Evolutionary conservation across 2,329 filamentous ascomycete species (phyloP).

Genomic region (Polytolypa hystricis): DNA sequence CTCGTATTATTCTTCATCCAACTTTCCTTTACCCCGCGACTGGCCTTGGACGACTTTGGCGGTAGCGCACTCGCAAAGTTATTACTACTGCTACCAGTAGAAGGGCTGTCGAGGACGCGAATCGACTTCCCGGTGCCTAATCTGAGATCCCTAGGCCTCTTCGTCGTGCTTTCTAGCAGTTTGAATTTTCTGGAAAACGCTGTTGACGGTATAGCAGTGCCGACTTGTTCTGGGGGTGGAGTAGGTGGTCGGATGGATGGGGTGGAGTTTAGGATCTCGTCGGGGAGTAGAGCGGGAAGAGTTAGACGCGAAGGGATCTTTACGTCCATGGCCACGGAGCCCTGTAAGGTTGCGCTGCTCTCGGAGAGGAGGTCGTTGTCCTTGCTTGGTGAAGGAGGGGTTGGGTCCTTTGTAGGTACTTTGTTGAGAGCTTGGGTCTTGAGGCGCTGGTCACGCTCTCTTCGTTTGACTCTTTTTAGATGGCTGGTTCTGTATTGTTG

Average conservation of each 20-base stretch:
- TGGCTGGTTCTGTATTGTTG: slow-evolving; percentile 15
- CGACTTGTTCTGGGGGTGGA: slow-evolving; percentile 27
- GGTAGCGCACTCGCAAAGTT: slow-evolving; percentile 30
- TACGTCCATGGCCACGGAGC: slow-evolving; percentile 24
- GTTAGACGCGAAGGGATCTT: slow-evolving; percentile 15
- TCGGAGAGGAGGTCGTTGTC: slow-evolving; percentile 31
- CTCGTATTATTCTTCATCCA: slow-evolving; percentile 29
- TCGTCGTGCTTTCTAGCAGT: slow-evolving; percentile 39
- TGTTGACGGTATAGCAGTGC: slow-evolving; percentile 11
- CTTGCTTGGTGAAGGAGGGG: slow-evolving; percentile 2
- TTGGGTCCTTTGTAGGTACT: slow-evolving; percentile 16
- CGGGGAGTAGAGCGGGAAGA: slow-evolving; percentile 42
- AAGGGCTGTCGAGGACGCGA: slow-evolving; percentile 36
- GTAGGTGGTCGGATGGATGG: slow-evolving; percentile 35
- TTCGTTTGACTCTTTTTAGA: slow-evolving; percentile 29
- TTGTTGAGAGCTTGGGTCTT: slow-evolving; percentile 27
- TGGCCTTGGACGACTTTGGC: slow-evolving; percentile 35
- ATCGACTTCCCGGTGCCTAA: slow-evolving; percentile 40
- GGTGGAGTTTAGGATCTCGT: slow-evolving; percentile 39
- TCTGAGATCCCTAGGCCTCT: slow-evolving; percentile 40
- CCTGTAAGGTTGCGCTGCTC: slow-evolving; percentile 31
- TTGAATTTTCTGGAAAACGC: slow-evolving; percentile 34
- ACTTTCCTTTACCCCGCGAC: slow-evolving; percentile 26
- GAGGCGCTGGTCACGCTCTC: slow-evolving; percentile 28
- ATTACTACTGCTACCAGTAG: slow-evolving; percentile 14